A percentile compares a stretch with the other conserved stretches of the same genome.
phyloP scores from a whole-genome alignment of 2,329 filamentous ascomycete species.

The Aspergillus aculeatinus region DNA sequence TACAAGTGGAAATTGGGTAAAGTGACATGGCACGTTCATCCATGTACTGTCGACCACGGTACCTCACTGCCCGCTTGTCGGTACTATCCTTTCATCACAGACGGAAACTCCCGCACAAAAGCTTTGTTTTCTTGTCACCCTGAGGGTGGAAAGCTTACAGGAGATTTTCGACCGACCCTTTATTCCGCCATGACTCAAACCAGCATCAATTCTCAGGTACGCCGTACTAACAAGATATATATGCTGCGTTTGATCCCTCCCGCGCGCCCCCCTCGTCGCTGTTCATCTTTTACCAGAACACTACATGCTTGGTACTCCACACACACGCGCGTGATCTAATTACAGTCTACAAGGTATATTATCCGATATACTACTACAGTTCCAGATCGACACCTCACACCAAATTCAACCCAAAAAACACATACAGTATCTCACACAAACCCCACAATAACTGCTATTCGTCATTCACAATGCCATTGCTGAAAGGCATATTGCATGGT shows the following conservation, averaged over 20 bases:
- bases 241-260: background rate
- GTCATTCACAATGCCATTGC: background rate
- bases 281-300: background rate
- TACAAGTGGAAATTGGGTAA: no score
- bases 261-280: background rate
- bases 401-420: background rate
- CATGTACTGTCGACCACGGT: no score
- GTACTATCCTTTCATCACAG: background rate
- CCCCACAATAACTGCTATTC: background rate
- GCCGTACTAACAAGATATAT: background rate
- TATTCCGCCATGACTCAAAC: no score
- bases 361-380: no score
- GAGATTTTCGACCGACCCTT: no score
- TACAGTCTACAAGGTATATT: no score
- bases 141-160: background rate
- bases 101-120: background rate
- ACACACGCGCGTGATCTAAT: background rate
- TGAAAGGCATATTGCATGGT: background rate
- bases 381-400: no score
- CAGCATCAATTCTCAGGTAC: background rate
- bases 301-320: background rate
- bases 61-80: background rate
- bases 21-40: no score
- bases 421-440: background rate
- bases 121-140: background rate